These are phyloP conservation scores for Raffaelea deltoideospora DNA, from an alignment of 2,329 filamentous ascomycete species.

Conservation along the genomic window DNA sequence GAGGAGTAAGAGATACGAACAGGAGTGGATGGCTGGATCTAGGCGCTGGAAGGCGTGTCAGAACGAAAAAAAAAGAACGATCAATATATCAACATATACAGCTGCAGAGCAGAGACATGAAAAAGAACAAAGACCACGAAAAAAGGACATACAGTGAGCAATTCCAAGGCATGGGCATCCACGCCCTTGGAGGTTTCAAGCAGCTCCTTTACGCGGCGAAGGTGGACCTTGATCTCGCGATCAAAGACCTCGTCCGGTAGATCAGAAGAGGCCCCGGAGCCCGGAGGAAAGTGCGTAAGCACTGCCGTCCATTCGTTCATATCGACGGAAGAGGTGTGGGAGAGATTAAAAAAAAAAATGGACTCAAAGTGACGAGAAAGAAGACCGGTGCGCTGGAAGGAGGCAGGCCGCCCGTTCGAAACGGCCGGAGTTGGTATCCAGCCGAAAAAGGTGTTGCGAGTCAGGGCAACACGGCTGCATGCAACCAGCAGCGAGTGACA, in stretches of 20 bases:
- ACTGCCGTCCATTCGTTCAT: slow-evolving; percentile 23
- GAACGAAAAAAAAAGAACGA: not conserved
- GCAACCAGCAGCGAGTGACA: no score
- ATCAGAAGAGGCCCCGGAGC: slow-evolving; percentile 8
- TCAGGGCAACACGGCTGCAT: no score
- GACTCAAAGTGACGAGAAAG: no score
- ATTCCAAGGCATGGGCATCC: slow-evolving; percentile 16
- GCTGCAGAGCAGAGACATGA: not conserved
- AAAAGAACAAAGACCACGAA: not conserved
- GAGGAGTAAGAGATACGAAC: slow-evolving; percentile 35
- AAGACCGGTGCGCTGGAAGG: no score
- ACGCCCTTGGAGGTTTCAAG: slow-evolving; percentile 19
- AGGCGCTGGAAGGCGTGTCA: slow-evolving; percentile 21
- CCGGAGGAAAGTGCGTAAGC: slow-evolving; percentile 27
- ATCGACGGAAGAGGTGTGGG: not conserved
- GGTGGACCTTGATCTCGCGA: slow-evolving; percentile 21
- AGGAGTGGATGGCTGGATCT: slow-evolving; percentile 31
- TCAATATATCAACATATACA: no score
- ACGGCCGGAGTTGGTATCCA: no score
- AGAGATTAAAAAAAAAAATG: not conserved
- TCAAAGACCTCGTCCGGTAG: slow-evolving; percentile 23
- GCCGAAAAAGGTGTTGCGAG: no score
- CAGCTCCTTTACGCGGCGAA: slow-evolving; percentile 21
- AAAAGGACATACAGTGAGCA: slow-evolving; percentile 25
- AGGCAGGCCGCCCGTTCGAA: no score